These are phyloP conservation scores for Speleostelium caveatum DNA, from an alignment of 78 protist species.

Conservation along the genomic window DNA sequence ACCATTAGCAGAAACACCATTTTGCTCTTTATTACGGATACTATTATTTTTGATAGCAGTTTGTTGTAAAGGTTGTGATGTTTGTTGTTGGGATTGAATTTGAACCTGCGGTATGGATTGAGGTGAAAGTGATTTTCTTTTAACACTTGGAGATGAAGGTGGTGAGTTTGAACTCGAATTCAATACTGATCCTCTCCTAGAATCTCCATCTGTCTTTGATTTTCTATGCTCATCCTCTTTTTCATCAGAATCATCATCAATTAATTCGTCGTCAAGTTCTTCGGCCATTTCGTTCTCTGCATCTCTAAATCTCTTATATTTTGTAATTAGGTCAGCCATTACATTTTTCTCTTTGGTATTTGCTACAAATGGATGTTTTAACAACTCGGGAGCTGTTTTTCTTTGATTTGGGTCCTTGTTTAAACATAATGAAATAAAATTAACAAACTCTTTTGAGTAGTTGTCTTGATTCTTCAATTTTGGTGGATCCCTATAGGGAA, in stretches of 20 bases:
- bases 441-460: slow-evolving; percentile 62
- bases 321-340: slow-evolving; percentile 33
- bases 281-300: slow-evolving; percentile 53
- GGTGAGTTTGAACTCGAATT: neutral
- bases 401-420: slow-evolving; percentile 80
- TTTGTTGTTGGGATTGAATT: neutral
- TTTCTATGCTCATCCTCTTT: neutral
- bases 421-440: slow-evolving; percentile 55
- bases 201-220: neutral
- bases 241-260: slow-evolving; percentile 31
- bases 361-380: slow-evolving; percentile 78
- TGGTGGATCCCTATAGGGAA: slow-evolving; percentile 82
- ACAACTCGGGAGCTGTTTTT: slow-evolving; percentile 75
- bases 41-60: neutral
- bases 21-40: neutral
- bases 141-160: slow-evolving; percentile 5
- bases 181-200: neutral
- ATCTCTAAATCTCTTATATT: slow-evolving; percentile 58
- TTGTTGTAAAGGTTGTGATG: neutral
- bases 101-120: neutral
- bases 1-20: slow-evolving; percentile 1
- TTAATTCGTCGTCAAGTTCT: slow-evolving; percentile 14
- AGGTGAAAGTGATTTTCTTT: slow-evolving; percentile 52
- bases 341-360: slow-evolving; percentile 39
- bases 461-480: slow-evolving; percentile 69